Evolutionary conservation across 192 early-diverging fungal species (phyloP).

Genomic region (Rhizophagus sp.): DNA sequence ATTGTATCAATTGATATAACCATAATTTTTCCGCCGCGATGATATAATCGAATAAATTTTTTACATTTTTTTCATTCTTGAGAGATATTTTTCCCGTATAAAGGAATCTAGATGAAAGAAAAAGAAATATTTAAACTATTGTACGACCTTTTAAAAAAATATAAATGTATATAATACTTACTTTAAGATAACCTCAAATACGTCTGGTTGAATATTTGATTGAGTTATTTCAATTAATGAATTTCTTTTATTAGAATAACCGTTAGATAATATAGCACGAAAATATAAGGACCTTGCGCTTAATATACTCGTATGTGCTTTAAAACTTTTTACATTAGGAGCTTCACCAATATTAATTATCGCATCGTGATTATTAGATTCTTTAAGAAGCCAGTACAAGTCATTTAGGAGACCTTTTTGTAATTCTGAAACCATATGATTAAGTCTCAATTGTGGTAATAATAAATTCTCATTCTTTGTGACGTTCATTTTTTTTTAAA

Average conservation of each 20-base stretch:
- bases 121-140: not conserved
- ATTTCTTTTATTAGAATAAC: not conserved
- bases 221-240: not conserved
- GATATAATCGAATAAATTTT: not conserved
- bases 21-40: conserved; percentile 3
- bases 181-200: conserved; percentile 19
- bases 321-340: conserved; percentile 4
- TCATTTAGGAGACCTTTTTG: not conserved
- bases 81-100: not conserved
- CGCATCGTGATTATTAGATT: conserved; percentile 5
- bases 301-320: conserved; percentile 14
- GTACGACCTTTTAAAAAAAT: too few relatives aligned
- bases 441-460: too few relatives aligned
- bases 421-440: not conserved
- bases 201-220: conserved; percentile 17
- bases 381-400: not conserved
- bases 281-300: conserved; percentile 15
- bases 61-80: not conserved
- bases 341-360: conserved; percentile 4
- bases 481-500: too few relatives aligned
- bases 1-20: not conserved
- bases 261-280: not conserved
- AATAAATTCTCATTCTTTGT: too few relatives aligned
- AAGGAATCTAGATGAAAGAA: not conserved
- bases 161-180: not conserved